These are phyloP conservation scores for Sporopachydermia lactativora DNA, from an alignment of 805 yeast species.

Conservation along the genomic window DNA sequence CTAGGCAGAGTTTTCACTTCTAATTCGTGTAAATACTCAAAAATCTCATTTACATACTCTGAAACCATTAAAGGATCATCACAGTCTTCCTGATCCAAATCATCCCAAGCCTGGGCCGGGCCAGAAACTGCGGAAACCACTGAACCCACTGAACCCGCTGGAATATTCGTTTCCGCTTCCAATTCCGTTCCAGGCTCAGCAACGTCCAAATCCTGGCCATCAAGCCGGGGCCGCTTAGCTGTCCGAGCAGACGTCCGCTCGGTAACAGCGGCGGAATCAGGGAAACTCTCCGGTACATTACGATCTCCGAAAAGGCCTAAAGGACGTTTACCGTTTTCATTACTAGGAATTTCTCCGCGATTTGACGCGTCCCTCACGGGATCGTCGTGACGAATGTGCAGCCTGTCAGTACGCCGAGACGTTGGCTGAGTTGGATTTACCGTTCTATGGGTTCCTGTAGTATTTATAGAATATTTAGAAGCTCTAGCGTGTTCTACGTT, in stretches of 20 bases:
- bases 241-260: no score
- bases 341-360: neutral
- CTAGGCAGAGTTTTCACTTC: constrained; percentile 61
- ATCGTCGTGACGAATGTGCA: neutral
- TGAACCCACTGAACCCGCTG: neutral
- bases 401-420: neutral
- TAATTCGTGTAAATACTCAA: constrained; percentile 58
- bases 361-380: neutral
- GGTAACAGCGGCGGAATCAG: neutral
- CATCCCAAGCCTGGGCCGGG: constrained; percentile 11
- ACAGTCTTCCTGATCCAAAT: constrained; percentile 21
- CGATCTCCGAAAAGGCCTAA: no score
- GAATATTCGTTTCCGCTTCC: neutral
- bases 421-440: neutral
- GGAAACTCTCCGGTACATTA: neutral
- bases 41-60: constrained; percentile 83
- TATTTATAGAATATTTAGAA: neutral
- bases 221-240: neutral
- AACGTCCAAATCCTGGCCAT: no score
- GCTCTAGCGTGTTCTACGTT: constrained; percentile 1
- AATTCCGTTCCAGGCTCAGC: no score
- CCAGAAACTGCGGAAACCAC: neutral
- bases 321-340: no score
- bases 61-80: constrained; percentile 63
- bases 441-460: neutral